Conservation (phyloP, 192 early-diverging fungal species). For the Dispira parvispora region DNA sequence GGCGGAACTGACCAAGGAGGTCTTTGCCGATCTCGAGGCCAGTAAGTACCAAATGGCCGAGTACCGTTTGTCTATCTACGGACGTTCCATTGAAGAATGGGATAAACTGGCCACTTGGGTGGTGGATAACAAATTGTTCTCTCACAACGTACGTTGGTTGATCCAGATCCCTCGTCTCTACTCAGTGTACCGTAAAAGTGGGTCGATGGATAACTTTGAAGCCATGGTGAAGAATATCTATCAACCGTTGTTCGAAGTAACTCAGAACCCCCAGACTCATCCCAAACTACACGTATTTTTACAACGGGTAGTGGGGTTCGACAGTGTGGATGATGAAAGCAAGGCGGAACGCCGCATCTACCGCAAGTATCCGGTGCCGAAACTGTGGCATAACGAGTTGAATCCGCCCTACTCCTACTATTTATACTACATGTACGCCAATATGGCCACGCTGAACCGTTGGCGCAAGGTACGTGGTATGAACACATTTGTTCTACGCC, state of each 20-base stretch:
- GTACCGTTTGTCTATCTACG: constrained; percentile 90
- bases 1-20: constrained; percentile 87
- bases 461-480: constrained; percentile 57
- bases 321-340: constrained; percentile 88
- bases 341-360: constrained; percentile 69
- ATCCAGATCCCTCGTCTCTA: constrained; percentile 87
- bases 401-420: constrained; percentile 95
- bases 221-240: constrained; percentile 69
- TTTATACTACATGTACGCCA: constrained; percentile 81
- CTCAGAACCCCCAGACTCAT: constrained; percentile 63
- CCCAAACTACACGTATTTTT: constrained; percentile 86
- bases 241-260: constrained; percentile 83
- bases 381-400: constrained; percentile 31
- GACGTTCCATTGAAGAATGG: constrained; percentile 71
- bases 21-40: constrained; percentile 72
- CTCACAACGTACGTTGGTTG: constrained; percentile 88
- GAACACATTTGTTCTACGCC: constrained; percentile 87
- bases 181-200: constrained; percentile 58
- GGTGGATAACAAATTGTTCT: constrained; percentile 76
- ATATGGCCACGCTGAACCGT: constrained; percentile 63
- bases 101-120: constrained; percentile 90
- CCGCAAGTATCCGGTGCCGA: constrained; percentile 59
- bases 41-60: constrained; percentile 93
- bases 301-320: constrained; percentile 87
- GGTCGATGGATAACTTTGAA: constrained; percentile 49